phyloP scores from a whole-genome alignment of 1,284 basidiomycete species.

The Marasmius fiardii region DNA sequence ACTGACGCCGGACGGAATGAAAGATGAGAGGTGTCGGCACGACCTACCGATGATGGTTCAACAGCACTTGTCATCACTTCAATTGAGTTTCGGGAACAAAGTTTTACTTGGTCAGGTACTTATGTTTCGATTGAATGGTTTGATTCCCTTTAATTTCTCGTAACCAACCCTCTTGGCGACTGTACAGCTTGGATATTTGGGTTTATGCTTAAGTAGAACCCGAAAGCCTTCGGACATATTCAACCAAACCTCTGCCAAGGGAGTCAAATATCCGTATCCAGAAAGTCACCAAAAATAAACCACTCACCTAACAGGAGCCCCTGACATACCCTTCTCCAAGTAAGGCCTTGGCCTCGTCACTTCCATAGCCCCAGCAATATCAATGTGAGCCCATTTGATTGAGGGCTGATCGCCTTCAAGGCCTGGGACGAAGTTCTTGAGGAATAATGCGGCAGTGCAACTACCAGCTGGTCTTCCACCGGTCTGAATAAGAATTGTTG shows the following conservation, averaged over 20 bases:
- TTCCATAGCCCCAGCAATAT: slow-evolving; percentile 85
- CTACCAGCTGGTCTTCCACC: slow-evolving; percentile 76
- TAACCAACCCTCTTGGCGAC: too few species aligned
- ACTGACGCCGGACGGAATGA: too few species aligned
- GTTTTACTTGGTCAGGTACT: too few species aligned
- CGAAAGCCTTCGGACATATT: slow-evolving; percentile 30
- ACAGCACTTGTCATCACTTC: too few species aligned
- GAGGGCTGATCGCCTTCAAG: slow-evolving; percentile 54
- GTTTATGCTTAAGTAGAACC: neutral
- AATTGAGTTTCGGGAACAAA: too few species aligned
- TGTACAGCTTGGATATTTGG: too few species aligned
- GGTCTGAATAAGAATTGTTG: slow-evolving; percentile 32
- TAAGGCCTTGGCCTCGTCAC: slow-evolving; percentile 58
- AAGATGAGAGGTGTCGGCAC: too few species aligned
- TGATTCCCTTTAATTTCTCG: too few species aligned
- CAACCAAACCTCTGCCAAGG: slow-evolving; percentile 26
- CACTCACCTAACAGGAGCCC: slow-evolving; percentile 64
- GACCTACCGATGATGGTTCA: too few species aligned
- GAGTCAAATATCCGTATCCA: neutral
- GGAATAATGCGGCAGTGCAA: slow-evolving; percentile 85
- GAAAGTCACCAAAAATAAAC: neutral
- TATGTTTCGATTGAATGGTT: too few species aligned
- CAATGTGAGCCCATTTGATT: slow-evolving; percentile 45
- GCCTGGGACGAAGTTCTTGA: slow-evolving; percentile 79
- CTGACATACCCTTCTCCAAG: slow-evolving; percentile 77